Percentiles rank a stretch among this genome's conserved stretches.
These are phyloP conservation scores for Colletotrichum siamense DNA, from an alignment of 2,329 filamentous ascomycete genomes.

Conservation along the genomic window DNA sequence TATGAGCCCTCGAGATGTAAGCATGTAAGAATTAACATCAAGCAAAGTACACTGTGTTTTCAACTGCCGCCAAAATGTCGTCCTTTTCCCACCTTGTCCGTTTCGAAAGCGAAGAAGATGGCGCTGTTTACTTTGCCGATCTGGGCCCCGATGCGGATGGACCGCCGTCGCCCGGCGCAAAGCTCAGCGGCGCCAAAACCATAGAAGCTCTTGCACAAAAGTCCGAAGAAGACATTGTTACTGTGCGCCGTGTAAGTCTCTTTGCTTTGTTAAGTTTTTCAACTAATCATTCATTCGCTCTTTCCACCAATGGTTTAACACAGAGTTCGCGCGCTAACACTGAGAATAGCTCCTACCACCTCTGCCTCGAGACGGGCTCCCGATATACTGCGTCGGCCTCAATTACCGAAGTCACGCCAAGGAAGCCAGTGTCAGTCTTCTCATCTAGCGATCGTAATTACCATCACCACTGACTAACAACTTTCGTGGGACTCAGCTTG, in stretches of 20 bases:
- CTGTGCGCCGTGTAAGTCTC: neutral
- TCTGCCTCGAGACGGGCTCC: neutral
- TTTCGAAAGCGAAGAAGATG: constrained; percentile 23
- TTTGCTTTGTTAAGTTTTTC: neutral
- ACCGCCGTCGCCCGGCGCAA: neutral
- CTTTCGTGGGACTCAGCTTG: neutral
- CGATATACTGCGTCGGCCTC: neutral
- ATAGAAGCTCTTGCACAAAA: neutral
- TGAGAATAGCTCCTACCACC: neutral
- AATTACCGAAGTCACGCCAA: neutral
- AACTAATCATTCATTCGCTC: neutral
- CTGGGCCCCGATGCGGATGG: constrained; percentile 7
- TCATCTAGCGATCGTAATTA: neutral
- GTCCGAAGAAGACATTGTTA: constrained; percentile 24
- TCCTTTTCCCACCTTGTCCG: constrained; percentile 23
- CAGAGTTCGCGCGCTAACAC: neutral
- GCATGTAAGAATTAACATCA: accelerated
- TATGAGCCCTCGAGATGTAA: neutral
- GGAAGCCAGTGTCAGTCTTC: neutral
- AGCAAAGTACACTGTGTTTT: neutral
- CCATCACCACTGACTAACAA: neutral
- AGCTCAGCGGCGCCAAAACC: neutral
- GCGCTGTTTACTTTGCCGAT: constrained; percentile 22
- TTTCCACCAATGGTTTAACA: neutral
- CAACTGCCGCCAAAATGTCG: neutral